phyloP scores from a whole-genome alignment of 2,329 filamentous ascomycete species.

The Epichloe sp. region DNA sequence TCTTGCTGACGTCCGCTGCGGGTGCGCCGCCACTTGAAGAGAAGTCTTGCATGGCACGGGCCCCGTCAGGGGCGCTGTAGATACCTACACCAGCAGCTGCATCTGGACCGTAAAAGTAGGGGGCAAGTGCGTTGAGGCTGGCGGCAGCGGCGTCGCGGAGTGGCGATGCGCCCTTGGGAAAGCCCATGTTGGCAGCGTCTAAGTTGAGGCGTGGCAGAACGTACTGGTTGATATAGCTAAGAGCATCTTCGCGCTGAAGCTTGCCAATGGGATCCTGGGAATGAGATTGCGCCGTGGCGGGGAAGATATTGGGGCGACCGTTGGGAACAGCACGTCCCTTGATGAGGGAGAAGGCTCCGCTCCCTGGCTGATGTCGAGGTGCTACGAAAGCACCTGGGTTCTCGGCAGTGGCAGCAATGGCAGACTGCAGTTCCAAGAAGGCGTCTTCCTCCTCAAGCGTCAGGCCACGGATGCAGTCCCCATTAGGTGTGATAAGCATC shows the following conservation, averaged over 20 bases:
- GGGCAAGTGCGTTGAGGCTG: conserved; percentile 40
- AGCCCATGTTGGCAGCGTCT: conserved; percentile 32
- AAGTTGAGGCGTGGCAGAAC: conserved; percentile 47
- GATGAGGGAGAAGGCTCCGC: conserved; percentile 47
- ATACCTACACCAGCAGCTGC: conserved; percentile 31
- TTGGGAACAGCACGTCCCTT: conserved; percentile 53
- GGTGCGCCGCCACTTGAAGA: conserved; percentile 12
- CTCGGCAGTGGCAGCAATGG: conserved; percentile 35
- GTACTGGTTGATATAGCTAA: conserved; percentile 57
- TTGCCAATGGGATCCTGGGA: conserved; percentile 47
- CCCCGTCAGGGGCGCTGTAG: conserved; percentile 24
- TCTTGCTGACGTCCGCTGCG: conserved; percentile 19
- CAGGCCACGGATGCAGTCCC: conserved; percentile 63
- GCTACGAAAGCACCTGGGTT: conserved; percentile 44
- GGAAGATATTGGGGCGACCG: conserved; percentile 49
- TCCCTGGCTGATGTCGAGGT: conserved; percentile 37
- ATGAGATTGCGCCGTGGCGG: conserved; percentile 31
- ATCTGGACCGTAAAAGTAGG: conserved; percentile 40
- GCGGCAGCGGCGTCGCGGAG: conserved; percentile 33
- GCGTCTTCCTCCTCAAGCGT: conserved; percentile 54
- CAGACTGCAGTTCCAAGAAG: conserved; percentile 55
- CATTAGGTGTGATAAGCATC: conserved; percentile 62
- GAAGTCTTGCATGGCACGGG: conserved; percentile 22
- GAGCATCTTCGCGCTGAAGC: conserved; percentile 52
- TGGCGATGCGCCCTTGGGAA: conserved; percentile 23